Base-by-base conservation (phyloP, 768 basidiomycete genomes). In the Sporobolomyces phaffii region DNA sequence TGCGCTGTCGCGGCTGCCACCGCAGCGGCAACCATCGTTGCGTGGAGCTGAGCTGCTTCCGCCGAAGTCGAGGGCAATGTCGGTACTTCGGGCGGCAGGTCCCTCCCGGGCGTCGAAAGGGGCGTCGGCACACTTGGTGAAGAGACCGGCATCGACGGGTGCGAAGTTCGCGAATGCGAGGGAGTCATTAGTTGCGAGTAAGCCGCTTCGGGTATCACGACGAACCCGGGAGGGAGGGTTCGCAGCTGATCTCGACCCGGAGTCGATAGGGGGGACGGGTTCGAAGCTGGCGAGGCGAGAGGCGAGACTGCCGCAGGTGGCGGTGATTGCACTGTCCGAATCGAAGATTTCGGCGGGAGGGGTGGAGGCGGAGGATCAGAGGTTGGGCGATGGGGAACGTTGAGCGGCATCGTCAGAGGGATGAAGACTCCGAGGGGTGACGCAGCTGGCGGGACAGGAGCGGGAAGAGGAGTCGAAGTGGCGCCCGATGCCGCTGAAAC, bases 231-330 rank as follows among this genome's bases (percentile, higher is more conserved):
- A 5, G 54, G 33, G 28, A 44, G 54, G 3, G 26, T 28, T 7
- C 7, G 6, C 7, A 20, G 24, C 24, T 33, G 43, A 3, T 41
- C 40, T 44, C 56, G 43, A 34, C 56, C 56, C 14, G 56, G 56
- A 22, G 41, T 58, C 29, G 56, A 58, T 17, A 58, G 56, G 8
- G 56, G 56, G 9, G 56, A 58, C 5, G 56, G 56, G 20, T 58
- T 45, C 56, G 43, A 58, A n/a, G 56, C 15, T 8, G 56, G 56
- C 4, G 56, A 58, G 5, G 56, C 56, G 56, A 58, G 56, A 33
- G 56, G 56, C 2, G 56, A 58, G 28, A 33, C n/a, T 2, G 22
- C 31, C 2, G 54, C 54, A 11, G 41, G 24, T 38, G 17, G 54
- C 11, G 54, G 41, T 28, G 40, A 3, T n/a, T 31, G 41, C 11